These are phyloP conservation scores for carrot (Daucus carota) DNA, from an alignment of 129 eudicot genomes.

Conservation along the genomic window DNA sequence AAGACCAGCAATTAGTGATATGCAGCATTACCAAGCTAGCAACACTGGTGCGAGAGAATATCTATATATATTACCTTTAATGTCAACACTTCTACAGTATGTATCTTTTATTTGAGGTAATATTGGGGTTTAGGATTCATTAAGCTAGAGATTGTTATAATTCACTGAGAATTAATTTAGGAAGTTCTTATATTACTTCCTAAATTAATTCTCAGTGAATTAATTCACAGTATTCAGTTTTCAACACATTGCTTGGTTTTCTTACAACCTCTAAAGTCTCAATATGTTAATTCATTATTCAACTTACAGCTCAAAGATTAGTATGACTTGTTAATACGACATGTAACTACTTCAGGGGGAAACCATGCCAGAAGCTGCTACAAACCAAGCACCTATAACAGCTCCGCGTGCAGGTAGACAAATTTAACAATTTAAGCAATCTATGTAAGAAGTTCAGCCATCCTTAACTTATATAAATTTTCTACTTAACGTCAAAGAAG, in stretches of 20 bases:
- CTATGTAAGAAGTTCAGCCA: background rate
- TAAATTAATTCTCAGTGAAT: too few species aligned
- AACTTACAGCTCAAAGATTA: background rate
- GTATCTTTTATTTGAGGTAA: background rate
- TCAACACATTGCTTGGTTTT: too few species aligned
- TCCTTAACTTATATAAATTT: background rate
- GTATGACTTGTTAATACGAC: background rate
- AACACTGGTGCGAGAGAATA: background rate
- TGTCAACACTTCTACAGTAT: background rate
- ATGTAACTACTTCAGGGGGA: background rate
- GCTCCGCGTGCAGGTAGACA: constrained; percentile 91
- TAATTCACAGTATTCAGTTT: too few species aligned
- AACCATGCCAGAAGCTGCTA: background rate
- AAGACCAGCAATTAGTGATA: background rate
- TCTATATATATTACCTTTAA: background rate
- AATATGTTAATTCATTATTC: background rate
- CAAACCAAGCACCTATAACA: constrained; percentile 90
- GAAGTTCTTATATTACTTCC: background rate
- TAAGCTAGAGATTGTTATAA: background rate
- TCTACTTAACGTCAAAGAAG: background rate
- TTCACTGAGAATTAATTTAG: background rate
- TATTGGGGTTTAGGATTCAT: background rate
- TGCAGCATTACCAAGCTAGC: background rate
- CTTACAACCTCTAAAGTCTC: too few species aligned
- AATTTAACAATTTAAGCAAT: constrained; percentile 20